These are phyloP conservation scores for Linum trigynum DNA, from an alignment of 345 rosid genomes.

Conservation along the genomic window DNA sequence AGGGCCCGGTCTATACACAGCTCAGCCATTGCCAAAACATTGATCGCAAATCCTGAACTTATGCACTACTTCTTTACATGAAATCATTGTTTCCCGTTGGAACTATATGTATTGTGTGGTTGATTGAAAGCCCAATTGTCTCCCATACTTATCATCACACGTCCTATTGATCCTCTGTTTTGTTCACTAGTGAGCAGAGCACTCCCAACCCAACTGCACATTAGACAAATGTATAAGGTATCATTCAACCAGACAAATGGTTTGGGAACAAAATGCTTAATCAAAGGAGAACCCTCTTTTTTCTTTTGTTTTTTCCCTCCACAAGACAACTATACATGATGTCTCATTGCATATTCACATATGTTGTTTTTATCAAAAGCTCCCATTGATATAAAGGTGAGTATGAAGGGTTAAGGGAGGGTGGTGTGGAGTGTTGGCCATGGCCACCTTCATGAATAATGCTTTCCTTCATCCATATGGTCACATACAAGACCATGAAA, in stretches of 20 bases:
- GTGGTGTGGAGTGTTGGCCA: slow-evolving; percentile 16
- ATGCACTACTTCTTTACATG: slow-evolving; percentile 4
- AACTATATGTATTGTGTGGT: slow-evolving; percentile 12
- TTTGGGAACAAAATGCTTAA: not conserved
- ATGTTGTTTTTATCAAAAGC: too few species aligned
- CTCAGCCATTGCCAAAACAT: not conserved
- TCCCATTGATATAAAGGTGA: not conserved
- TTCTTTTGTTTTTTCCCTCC: not conserved
- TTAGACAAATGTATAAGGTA: slow-evolving; percentile 18
- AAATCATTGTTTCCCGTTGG: slow-evolving; percentile 25
- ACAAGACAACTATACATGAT: slow-evolving; percentile 24
- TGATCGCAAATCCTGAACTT: not conserved
- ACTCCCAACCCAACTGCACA: not conserved
- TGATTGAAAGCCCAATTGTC: slow-evolving; percentile 22
- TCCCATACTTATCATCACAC: slow-evolving; percentile 11
- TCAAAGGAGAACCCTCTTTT: too few species aligned
- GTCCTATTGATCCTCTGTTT: not conserved
- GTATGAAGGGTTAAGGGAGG: not conserved
- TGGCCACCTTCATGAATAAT: slow-evolving; percentile 2
- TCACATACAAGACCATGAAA: too few species aligned
- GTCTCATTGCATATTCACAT: slow-evolving; percentile 9
- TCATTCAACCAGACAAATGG: slow-evolving; percentile 3
- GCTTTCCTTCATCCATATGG: not conserved
- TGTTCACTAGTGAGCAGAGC: slow-evolving; percentile 7
- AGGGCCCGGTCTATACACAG: too few species aligned